Evolutionary conservation across 2,329 filamentous ascomycete species (phyloP), one percentile per base, ranked within the genome.

Genomic region (Ceratocystis albifundus): DNA sequence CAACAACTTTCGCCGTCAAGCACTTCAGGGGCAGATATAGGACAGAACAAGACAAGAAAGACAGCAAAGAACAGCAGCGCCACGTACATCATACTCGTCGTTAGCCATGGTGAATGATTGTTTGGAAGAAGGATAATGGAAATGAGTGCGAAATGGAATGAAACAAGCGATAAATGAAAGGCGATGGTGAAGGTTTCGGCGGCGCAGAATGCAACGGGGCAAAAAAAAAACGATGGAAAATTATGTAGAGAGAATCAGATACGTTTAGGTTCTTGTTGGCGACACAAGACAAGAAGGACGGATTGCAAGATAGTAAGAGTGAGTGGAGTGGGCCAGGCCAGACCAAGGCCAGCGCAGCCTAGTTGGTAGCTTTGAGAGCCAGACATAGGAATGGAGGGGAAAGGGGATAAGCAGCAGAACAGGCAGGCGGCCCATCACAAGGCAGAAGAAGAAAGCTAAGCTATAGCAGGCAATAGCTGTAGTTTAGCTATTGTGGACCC

Each of bases 71-170:
- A 67, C 70, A 65, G 66, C 64, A 45, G 66, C 63, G 66, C 20
- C 61, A 69, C 53, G 68, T 82, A 97, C 93, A 88, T 99, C 94
- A 82, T 99, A 99, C 83, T 99, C 94, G 85, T 99, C 94, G 87
- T 97, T 99, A 76, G 93, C 94, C 94, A 97, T 99, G 79, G 73
- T 82, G 80, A 74, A 72, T 69, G 69, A 69, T 68, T 59, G 44
- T 63, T 28, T 28, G 20, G 22, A 63, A 48, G 69, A 69, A 70
- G 57, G 45, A 46, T 64, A 55, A 64, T 41, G 10, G 36, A 53
- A 66, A 59, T 50, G 48, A 66, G 48, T 44, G 41, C 36, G 41
- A 64, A 66, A 66, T 62, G 20, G 55, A 22, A 36, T 45, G 61
- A 61, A 55, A 61, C 28, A 62, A 61, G 36, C 25, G 59, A 55